These are phyloP conservation scores for Xylaria cubensis DNA, from an alignment of 495 filamentous ascomycete species.

Conservation along the genomic window DNA sequence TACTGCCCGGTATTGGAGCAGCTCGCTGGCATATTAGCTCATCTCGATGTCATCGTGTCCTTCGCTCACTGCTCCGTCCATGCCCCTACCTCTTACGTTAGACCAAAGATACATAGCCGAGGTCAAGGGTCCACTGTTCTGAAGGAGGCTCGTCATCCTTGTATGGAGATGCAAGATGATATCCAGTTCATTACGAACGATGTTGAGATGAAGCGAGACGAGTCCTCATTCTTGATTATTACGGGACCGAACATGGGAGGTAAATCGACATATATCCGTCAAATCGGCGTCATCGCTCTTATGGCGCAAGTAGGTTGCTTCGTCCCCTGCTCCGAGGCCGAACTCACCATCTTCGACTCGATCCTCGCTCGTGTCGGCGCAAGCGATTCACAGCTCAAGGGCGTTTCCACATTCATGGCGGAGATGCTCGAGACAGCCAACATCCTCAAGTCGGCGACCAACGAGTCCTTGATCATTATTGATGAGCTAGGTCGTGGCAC, in stretches of 20 bases:
- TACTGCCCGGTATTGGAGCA: slow-evolving; percentile 94
- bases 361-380: slow-evolving; percentile 97
- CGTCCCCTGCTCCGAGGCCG: slow-evolving; percentile 88
- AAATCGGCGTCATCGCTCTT: slow-evolving; percentile 95
- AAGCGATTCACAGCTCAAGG: slow-evolving; percentile 94
- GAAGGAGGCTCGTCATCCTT: slow-evolving; percentile 93
- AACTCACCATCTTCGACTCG: slow-evolving; percentile 95
- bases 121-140: slow-evolving; percentile 90
- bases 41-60: slow-evolving; percentile 95
- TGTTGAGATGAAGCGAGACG: slow-evolving; percentile 78
- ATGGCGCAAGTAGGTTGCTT: slow-evolving; percentile 99
- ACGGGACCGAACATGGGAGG: slow-evolving; percentile 99
- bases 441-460: slow-evolving; percentile 95
- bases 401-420: slow-evolving; percentile 99
- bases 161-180: slow-evolving; percentile 99
- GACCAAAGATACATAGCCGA: slow-evolving; percentile 89
- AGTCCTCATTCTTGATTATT: slow-evolving; percentile 93
- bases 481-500: slow-evolving; percentile 98
- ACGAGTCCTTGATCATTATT: slow-evolving; percentile 94
- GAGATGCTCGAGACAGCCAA: slow-evolving; percentile 99
- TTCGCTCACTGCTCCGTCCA: slow-evolving; percentile 95
- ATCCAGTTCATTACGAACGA: slow-evolving; percentile 99
- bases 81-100: slow-evolving; percentile 87
- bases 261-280: slow-evolving; percentile 98
- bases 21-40: slow-evolving; percentile 85